Evolutionary conservation across 2,329 filamentous ascomycete species (phyloP).

Genomic region (Fusarium lateritium): DNA sequence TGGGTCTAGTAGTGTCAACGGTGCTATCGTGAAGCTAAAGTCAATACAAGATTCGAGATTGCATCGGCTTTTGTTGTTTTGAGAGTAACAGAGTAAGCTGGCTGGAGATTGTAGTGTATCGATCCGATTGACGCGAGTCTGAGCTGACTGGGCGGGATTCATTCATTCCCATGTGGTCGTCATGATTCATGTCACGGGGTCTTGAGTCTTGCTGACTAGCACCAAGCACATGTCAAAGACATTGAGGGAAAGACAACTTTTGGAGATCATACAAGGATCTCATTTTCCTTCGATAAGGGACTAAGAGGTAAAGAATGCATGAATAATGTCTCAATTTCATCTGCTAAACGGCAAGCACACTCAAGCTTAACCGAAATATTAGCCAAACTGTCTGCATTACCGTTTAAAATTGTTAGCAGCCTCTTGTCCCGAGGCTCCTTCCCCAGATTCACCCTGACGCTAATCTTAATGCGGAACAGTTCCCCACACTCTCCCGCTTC

Average conservation of each 20-base stretch:
- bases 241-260: not conserved
- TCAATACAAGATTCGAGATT: not conserved
- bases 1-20: conserved; percentile 22
- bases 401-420: conserved; percentile 18
- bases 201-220: conserved; percentile 21
- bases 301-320: too few relatives aligned
- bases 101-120: not conserved
- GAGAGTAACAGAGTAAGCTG: conserved; percentile 1
- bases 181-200: conserved; percentile 37
- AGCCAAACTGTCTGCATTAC: not conserved
- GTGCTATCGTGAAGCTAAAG: not conserved
- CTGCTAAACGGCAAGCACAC: conserved; percentile 2
- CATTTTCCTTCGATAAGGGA: not conserved
- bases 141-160: conserved; percentile 12
- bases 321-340: conserved; percentile 5
- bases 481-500: conserved; percentile 30
- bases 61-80: not conserved
- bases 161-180: conserved; percentile 19
- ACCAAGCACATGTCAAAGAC: conserved; percentile 39
- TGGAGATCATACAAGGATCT: not conserved
- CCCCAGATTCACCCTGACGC: conserved; percentile 45
- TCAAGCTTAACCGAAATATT: conserved; percentile 12
- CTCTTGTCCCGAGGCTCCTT: conserved; percentile 48
- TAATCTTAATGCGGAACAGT: conserved; percentile 30
- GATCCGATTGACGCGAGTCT: not conserved